Conservation (phyloP, 192 early-diverging fungal genomes). For the Kappamyces sp. region DNA sequence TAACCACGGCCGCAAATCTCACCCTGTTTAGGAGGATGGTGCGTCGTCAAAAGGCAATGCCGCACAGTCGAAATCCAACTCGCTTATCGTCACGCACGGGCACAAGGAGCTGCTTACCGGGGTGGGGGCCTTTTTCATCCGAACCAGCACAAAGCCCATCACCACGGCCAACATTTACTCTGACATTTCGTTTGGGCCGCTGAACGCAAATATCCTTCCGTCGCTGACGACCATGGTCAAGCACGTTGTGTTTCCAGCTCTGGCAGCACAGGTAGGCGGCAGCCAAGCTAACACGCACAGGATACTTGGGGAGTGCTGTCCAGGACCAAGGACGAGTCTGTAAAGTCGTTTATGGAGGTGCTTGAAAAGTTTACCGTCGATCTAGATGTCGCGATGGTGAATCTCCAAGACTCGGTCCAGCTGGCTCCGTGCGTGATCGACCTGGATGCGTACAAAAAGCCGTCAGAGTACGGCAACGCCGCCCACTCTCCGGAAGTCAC, state of each 20-base stretch:
- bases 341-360: conserved; percentile 51
- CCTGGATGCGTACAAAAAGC: conserved; percentile 51
- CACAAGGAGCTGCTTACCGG: conserved; percentile 44
- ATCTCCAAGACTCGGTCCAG: conserved; percentile 54
- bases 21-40: conserved; percentile 15
- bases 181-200: conserved; percentile 48
- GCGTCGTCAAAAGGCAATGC: neutral
- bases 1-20: neutral
- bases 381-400: conserved; percentile 63
- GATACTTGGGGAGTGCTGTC: conserved; percentile 57
- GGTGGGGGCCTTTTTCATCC: conserved; percentile 52
- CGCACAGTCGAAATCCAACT: conserved; percentile 23
- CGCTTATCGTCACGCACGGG: conserved; percentile 51
- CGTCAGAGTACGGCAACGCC: conserved; percentile 51
- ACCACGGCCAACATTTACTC: conserved; percentile 46
- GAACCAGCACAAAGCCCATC: conserved; percentile 47
- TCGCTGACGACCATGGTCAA: conserved; percentile 54
- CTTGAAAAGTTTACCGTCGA: conserved; percentile 54
- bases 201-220: conserved; percentile 47
- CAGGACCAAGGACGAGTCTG: conserved; percentile 41
- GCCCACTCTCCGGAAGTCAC: conserved; percentile 53
- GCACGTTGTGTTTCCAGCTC: conserved; percentile 51
- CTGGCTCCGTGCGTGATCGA: conserved; percentile 47
- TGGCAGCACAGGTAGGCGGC: conserved; percentile 43
- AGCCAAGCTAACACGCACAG: conserved; percentile 13